Percentiles rank a stretch among this genome's conserved stretches.
Conservation (phyloP, 306 rosid genomes). For the Dalbergia oliveri region DNA sequence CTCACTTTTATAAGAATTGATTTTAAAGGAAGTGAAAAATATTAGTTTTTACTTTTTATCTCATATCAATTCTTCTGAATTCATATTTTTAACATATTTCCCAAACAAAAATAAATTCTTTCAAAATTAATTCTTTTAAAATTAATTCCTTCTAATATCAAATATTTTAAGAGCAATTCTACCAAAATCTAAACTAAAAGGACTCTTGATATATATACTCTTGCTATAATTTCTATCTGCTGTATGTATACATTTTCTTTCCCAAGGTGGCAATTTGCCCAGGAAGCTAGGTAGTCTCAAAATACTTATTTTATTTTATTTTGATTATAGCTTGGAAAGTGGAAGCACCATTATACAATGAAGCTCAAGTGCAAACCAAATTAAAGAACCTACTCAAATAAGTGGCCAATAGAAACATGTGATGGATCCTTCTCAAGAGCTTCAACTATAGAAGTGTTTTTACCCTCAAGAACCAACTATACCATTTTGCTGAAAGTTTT, state of each 20-base stretch:
- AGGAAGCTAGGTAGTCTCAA: neutral
- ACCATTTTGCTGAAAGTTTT: constrained; percentile 49
- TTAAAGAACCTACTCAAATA: neutral
- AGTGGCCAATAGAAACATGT: neutral
- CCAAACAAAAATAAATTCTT: no score
- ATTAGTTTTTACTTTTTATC: no score
- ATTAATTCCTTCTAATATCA: no score
- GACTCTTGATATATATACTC: no score
- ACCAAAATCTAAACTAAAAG: no score
- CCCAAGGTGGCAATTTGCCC: neutral
- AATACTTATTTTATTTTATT: neutral
- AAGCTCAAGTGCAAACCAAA: neutral
- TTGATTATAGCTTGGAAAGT: neutral
- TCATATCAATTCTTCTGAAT: no score
- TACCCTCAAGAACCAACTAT: constrained; percentile 28
- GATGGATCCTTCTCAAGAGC: constrained; percentile 23
- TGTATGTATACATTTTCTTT: neutral
- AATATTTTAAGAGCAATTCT: no score
- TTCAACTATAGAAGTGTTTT: neutral
- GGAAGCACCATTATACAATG: neutral
- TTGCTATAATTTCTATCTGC: neutral
- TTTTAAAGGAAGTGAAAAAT: no score
- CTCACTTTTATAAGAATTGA: no score
- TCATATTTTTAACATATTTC: no score
- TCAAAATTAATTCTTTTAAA: no score